phyloP scores from a whole-genome alignment of 2,329 filamentous ascomycete genomes.

The Colletotrichum sansevieriae region DNA sequence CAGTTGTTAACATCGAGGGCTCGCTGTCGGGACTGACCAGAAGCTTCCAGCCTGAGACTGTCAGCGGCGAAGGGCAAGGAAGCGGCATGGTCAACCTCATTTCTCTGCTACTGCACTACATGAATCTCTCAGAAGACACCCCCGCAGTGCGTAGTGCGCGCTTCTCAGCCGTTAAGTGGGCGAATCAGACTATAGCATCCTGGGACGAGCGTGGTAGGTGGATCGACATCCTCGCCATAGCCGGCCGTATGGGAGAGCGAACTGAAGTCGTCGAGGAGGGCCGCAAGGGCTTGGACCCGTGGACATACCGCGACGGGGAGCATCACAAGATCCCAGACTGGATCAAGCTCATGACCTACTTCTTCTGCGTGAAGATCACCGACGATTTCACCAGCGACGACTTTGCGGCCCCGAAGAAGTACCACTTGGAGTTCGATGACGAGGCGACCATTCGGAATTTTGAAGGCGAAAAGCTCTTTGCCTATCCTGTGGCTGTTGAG shows the following conservation, averaged over 20 bases:
- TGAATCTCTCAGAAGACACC: constrained; percentile 64
- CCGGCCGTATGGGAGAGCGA: constrained; percentile 74
- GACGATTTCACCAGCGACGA: constrained; percentile 25
- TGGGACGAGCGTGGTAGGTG: constrained; percentile 83
- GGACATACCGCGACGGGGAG: constrained; percentile 58
- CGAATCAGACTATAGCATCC: constrained; percentile 88
- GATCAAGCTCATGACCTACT: constrained; percentile 62
- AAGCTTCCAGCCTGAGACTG: constrained; percentile 55
- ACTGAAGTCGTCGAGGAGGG: constrained; percentile 92
- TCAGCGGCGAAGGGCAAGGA: constrained; percentile 45
- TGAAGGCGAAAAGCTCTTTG: constrained; percentile 59
- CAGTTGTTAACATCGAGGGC: constrained; percentile 90
- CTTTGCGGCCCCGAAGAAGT: constrained; percentile 24
- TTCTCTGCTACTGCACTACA: constrained; percentile 75
- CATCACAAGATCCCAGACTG: constrained; percentile 59
- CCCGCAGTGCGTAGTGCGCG: constrained; percentile 79
- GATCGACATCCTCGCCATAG: constrained; percentile 88
- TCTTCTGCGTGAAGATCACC: constrained; percentile 56
- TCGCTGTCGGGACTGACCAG: constrained; percentile 80
- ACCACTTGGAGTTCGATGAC: constrained; percentile 41
- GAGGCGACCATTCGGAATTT: constrained; percentile 61
- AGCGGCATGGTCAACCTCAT: constrained; percentile 51
- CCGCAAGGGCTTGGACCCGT: constrained; percentile 83
- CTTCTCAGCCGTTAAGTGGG: constrained; percentile 88
- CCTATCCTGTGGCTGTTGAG: constrained; percentile 76